phyloP scores from a whole-genome alignment of 2,329 filamentous ascomycete genomes.

The Zymoseptoria brevis region DNA sequence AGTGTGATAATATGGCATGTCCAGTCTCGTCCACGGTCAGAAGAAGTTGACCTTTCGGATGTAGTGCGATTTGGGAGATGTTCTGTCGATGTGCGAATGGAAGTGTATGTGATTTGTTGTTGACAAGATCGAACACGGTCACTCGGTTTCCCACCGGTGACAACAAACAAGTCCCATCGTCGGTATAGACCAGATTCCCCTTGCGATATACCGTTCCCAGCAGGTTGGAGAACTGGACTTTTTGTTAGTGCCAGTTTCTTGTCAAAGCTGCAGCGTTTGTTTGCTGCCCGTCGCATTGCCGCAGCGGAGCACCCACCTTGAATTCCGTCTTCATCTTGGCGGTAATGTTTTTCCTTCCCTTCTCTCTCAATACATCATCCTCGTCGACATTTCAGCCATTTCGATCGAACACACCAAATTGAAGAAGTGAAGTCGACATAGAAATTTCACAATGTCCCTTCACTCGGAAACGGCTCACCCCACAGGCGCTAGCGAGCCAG shows the following conservation, averaged over 20 bases:
- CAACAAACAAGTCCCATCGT: slow-evolving; percentile 89
- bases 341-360: background rate
- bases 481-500: slow-evolving; percentile 4
- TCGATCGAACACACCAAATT: background rate
- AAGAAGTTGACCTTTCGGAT: slow-evolving; percentile 82
- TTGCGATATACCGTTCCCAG: slow-evolving; percentile 97
- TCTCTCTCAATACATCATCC: background rate
- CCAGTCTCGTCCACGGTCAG: slow-evolving; percentile 93
- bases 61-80: slow-evolving; percentile 78
- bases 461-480: slow-evolving; percentile 6
- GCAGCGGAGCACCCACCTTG: slow-evolving; percentile 53
- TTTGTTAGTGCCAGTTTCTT: slow-evolving; percentile 13
- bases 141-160: slow-evolving; percentile 96
- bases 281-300: background rate
- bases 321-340: slow-evolving; percentile 96
- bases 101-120: slow-evolving; percentile 82
- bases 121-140: slow-evolving; percentile 89
- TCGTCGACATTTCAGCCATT: background rate
- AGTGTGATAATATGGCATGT: slow-evolving; percentile 84
- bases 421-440: background rate
- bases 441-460: background rate
- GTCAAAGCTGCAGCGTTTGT: background rate
- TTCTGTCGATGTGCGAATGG: slow-evolving; percentile 92
- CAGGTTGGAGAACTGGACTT: slow-evolving; percentile 82
- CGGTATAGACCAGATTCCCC: slow-evolving; percentile 93